Conservation (phyloP, 129 eudicot species). For the Cynara cardunculus region DNA sequence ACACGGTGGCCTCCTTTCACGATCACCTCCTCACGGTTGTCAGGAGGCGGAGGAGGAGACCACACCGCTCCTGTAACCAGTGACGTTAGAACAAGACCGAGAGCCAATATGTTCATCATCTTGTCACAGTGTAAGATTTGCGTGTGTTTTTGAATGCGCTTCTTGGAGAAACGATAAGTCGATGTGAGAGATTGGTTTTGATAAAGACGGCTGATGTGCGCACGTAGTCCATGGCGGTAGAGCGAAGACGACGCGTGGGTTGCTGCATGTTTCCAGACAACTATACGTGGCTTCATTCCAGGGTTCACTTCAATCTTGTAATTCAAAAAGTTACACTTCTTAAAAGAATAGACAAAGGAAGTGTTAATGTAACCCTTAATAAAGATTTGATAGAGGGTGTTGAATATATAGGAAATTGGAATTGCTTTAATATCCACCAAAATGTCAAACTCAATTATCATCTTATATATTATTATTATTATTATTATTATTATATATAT, state of each 20-base stretch:
- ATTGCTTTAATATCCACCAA: too few relatives aligned
- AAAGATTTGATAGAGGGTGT: too few relatives aligned
- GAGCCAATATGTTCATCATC: constrained; percentile 66
- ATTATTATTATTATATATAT: too few relatives aligned
- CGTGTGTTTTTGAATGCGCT: neutral
- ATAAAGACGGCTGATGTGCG: constrained; percentile 2
- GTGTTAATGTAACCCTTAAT: too few relatives aligned
- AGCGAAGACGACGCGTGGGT: constrained; percentile 24
- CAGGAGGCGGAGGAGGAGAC: constrained; percentile 30
- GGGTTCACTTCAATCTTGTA: constrained; percentile 13
- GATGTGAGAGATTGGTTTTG: neutral
- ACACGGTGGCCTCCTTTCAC: constrained; percentile 61
- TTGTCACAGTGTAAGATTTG: neutral
- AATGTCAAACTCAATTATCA: too few relatives aligned
- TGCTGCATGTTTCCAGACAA: constrained; percentile 3
- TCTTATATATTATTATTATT: too few relatives aligned
- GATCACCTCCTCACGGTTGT: constrained; percentile 19
- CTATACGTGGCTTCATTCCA: constrained; percentile 21
- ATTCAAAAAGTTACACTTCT: neutral
- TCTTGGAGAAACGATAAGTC: neutral
- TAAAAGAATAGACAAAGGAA: too few relatives aligned
- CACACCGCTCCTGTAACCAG: constrained; percentile 41
- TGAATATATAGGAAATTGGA: too few relatives aligned
- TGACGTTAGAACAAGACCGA: constrained; percentile 45
- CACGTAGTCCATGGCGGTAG: constrained; percentile 8